phyloP scores from a whole-genome alignment of 1,284 basidiomycete species.

The Coriolopsis trogii region DNA sequence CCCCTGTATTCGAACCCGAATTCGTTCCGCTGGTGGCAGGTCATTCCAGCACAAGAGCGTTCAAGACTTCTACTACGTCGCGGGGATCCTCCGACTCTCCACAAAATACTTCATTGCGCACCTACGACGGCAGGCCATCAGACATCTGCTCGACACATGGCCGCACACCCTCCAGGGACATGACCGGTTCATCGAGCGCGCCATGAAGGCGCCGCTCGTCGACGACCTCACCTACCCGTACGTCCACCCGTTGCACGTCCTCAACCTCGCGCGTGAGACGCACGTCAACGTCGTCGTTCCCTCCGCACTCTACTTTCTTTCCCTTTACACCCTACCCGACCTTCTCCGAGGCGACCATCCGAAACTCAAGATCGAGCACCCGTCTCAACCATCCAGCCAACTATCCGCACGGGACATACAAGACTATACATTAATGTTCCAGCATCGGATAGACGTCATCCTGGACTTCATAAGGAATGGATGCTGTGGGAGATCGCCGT shows the following conservation, averaged over 20 bases:
- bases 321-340: slow-evolving; percentile 54
- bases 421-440: slow-evolving; percentile 60
- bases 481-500: slow-evolving; percentile 39
- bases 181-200: slow-evolving; percentile 56
- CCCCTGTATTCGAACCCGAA: too few species aligned
- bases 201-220: slow-evolving; percentile 45
- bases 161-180: slow-evolving; percentile 55
- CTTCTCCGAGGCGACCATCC: slow-evolving; percentile 54
- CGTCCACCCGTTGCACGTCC: slow-evolving; percentile 60
- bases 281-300: slow-evolving; percentile 52
- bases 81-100: slow-evolving; percentile 55
- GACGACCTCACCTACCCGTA: slow-evolving; percentile 56
- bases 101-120: slow-evolving; percentile 60
- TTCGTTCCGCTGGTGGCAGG: too few species aligned
- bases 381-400: slow-evolving; percentile 51
- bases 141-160: slow-evolving; percentile 54
- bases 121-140: slow-evolving; percentile 51
- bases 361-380: slow-evolving; percentile 52
- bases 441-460: slow-evolving; percentile 52
- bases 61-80: slow-evolving; percentile 55
- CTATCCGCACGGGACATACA: slow-evolving; percentile 46
- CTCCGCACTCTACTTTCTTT: slow-evolving; percentile 60
- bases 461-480: slow-evolving; percentile 52
- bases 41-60: slow-evolving; percentile 44
- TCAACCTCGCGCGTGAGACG: slow-evolving; percentile 59